Percentiles rank a stretch among this genome's conserved stretches.
phyloP scores from a whole-genome alignment of 805 yeast genomes.

The Wickerhamiella slavikovae region DNA sequence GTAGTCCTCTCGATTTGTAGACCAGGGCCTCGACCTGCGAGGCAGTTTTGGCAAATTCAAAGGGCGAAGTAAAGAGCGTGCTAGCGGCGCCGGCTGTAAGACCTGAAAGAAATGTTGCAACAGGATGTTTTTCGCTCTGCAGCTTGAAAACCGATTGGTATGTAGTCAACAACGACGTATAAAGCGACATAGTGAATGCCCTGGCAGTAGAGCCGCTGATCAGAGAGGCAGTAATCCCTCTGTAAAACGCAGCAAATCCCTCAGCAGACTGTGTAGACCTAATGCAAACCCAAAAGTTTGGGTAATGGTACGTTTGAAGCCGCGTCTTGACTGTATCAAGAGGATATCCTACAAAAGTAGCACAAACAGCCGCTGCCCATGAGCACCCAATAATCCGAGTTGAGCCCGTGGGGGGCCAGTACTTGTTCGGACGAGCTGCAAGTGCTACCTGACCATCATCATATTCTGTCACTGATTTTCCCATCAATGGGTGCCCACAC shows the following conservation, averaged over 20 bases:
- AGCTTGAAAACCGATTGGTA: constrained; percentile 6
- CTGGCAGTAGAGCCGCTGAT: constrained; percentile 28
- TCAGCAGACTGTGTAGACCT: constrained; percentile 33
- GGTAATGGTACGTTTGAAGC: constrained; percentile 58
- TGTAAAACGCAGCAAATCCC: constrained; percentile 48
- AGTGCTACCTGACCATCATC: too few relatives aligned
- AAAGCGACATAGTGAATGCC: constrained; percentile 12
- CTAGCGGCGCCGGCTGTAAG: constrained; percentile 37
- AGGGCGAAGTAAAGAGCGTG: constrained; percentile 48
- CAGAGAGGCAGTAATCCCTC: constrained; percentile 62
- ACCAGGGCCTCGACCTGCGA: constrained; percentile 41
- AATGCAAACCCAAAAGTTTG: constrained; percentile 36
- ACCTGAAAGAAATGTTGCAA: constrained; percentile 28
- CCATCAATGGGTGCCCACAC: too few relatives aligned
- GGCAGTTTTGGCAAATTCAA: constrained; percentile 64
- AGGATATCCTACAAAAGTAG: constrained; percentile 47
- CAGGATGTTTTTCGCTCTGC: not conserved
- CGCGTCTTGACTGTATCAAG: constrained; percentile 73
- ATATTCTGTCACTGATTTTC: too few relatives aligned
- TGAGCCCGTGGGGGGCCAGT: constrained; percentile 1
- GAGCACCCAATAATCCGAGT: constrained; percentile 2
- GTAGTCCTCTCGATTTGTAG: constrained; percentile 13
- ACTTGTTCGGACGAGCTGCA: too few relatives aligned
- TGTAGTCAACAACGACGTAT: constrained; percentile 8
- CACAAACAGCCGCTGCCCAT: constrained; percentile 10